These are phyloP conservation scores for Clohesyomyces aquaticus DNA, from an alignment of 495 filamentous ascomycete species.

Conservation along the genomic window DNA sequence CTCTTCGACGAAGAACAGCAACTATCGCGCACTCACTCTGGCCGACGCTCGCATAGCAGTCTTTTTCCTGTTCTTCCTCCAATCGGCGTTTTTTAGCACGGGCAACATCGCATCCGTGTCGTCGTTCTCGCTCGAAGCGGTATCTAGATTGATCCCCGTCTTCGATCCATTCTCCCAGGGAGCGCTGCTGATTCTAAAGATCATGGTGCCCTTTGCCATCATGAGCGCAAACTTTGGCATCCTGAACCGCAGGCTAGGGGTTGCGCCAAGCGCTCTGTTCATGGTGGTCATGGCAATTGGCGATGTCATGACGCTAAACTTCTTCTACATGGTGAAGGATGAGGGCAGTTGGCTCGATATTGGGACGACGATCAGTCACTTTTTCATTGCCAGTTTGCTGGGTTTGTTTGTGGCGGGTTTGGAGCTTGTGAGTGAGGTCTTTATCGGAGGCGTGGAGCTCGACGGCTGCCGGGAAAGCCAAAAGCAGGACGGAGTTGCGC, in stretches of 20 bases:
- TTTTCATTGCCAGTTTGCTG: constrained; percentile 84
- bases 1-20: constrained; percentile 13
- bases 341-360: constrained; percentile 98
- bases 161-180: constrained; percentile 94
- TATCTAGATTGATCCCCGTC: constrained; percentile 87
- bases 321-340: constrained; percentile 96
- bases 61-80: constrained; percentile 93
- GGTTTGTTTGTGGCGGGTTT: constrained; percentile 89
- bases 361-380: constrained; percentile 92
- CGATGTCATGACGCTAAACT: constrained; percentile 91
- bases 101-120: constrained; percentile 96
- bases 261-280: constrained; percentile 83
- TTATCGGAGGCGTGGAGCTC: constrained; percentile 82
- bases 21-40: constrained; percentile 74
- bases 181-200: constrained; percentile 82
- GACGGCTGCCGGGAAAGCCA: background rate
- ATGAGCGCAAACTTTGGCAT: constrained; percentile 93
- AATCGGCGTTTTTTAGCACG: constrained; percentile 95
- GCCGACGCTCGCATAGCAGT: constrained; percentile 83
- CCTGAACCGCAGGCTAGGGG: constrained; percentile 80
- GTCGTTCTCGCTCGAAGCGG: constrained; percentile 90
- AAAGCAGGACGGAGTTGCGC: background rate
- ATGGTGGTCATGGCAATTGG: constrained; percentile 93
- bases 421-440: constrained; percentile 82
- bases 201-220: constrained; percentile 91